Conservation (phyloP, 2,329 filamentous ascomycete genomes). For the Pseudonectria buxi region DNA sequence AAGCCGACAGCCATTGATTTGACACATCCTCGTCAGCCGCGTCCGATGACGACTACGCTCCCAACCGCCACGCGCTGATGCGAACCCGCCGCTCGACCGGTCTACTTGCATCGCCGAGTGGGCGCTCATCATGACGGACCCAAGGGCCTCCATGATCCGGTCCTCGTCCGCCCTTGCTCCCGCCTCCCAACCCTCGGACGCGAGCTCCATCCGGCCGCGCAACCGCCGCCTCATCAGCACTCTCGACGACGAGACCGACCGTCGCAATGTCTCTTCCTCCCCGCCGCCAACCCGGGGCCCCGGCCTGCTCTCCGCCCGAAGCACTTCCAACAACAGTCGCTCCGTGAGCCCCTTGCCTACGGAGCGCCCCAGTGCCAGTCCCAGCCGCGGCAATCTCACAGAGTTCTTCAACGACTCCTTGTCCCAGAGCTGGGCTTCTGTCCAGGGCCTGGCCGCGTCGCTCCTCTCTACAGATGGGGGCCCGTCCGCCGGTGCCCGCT, state of each 20-base stretch:
- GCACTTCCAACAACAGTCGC: constrained; percentile 34
- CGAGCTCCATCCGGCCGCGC: constrained; percentile 39
- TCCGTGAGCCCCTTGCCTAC: constrained; percentile 44
- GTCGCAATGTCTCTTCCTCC: constrained; percentile 12
- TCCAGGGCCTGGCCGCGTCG: constrained; percentile 47
- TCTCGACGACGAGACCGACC: constrained; percentile 19
- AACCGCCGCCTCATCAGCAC: constrained; percentile 39
- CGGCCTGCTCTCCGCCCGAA: constrained; percentile 26
- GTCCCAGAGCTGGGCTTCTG: constrained; percentile 48
- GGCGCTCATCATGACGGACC: constrained; percentile 32
- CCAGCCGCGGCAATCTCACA: constrained; percentile 31
- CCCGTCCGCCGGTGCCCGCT: constrained; percentile 7
- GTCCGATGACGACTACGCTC: constrained; percentile 15
- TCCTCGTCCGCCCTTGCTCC: constrained; percentile 41
- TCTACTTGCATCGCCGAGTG: constrained; percentile 26
- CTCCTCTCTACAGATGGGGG: constrained; percentile 25
- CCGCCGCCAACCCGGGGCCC: constrained; percentile 29
- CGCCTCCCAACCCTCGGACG: constrained; percentile 34
- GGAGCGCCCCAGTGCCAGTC: constrained; percentile 26
- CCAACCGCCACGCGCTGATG: constrained; percentile 26
- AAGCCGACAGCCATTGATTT: not conserved
- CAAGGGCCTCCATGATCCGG: constrained; percentile 25
- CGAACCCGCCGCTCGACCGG: constrained; percentile 20
- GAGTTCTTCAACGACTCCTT: constrained; percentile 45
- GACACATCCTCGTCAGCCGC: not conserved